A percentile compares a stretch with the other conserved stretches of the same genome.
phyloP scores from a whole-genome alignment of 495 filamentous ascomycete genomes.

The Podospora pseudopauciseta region DNA sequence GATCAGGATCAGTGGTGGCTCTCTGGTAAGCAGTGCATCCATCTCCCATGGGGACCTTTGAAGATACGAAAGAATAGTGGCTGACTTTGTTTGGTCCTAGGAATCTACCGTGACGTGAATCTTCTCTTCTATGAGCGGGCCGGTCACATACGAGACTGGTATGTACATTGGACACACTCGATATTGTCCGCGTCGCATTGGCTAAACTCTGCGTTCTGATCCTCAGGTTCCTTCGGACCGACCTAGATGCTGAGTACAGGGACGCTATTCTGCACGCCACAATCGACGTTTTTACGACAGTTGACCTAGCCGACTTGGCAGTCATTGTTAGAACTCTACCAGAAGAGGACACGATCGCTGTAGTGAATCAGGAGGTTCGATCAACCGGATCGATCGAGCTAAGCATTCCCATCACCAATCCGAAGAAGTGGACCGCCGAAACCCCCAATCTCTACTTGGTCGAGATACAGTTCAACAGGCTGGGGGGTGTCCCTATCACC shows the following conservation, averaged over 20 bases:
- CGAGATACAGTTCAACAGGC: constrained; percentile 30
- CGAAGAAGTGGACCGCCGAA: constrained; percentile 64
- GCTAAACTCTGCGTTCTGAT: not conserved
- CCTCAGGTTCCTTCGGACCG: constrained; percentile 51
- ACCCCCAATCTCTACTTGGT: constrained; percentile 57
- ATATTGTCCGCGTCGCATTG: not conserved
- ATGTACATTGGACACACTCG: constrained; percentile 38
- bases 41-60: not conserved
- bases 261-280: constrained; percentile 50
- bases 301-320: constrained; percentile 14
- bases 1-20: constrained; percentile 61
- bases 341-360: constrained; percentile 29
- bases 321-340: constrained; percentile 37
- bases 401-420: constrained; percentile 42
- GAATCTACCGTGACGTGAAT: constrained; percentile 64
- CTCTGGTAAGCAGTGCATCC: constrained; percentile 37
- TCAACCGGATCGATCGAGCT: constrained; percentile 29
- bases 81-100: constrained; percentile 18
- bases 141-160: constrained; percentile 33
- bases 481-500: too few species aligned
- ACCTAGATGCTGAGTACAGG: constrained; percentile 53
- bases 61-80: not conserved
- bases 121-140: constrained; percentile 49
- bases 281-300: constrained; percentile 33
- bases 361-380: constrained; percentile 7